Conservation (phyloP, 2,329 filamentous ascomycete genomes). For the Erysiphe pisi region DNA sequence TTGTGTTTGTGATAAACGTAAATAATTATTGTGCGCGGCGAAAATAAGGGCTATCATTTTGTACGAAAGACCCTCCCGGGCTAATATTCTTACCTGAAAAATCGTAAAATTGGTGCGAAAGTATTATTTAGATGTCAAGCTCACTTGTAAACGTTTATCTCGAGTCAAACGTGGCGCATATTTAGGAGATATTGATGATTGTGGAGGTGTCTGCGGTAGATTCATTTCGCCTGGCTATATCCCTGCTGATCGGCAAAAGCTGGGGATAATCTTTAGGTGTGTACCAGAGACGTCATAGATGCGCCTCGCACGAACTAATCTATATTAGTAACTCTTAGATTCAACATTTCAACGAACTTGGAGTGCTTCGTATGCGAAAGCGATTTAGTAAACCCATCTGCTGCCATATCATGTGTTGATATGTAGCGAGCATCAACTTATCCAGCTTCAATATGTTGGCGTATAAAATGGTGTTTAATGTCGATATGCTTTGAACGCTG, state of each 20-base stretch:
- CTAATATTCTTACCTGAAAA: neutral
- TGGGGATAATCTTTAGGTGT: too few species aligned
- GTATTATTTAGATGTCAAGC: neutral
- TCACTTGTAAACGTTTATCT: neutral
- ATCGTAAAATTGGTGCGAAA: neutral
- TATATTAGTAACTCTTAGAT: too few species aligned
- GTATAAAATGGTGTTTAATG: constrained; percentile 18
- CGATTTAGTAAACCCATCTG: constrained; percentile 2
- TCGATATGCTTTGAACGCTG: constrained; percentile 4
- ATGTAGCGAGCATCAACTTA: constrained; percentile 6
- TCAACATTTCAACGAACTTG: too few species aligned
- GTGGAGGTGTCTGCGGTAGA: neutral
- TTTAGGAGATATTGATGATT: neutral
- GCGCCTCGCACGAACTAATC: too few species aligned
- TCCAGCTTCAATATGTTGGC: neutral
- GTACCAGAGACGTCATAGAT: neutral
- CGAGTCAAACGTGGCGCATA: neutral
- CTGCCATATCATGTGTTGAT: neutral
- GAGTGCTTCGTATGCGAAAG: too few species aligned
- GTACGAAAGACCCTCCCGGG: neutral
- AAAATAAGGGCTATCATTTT: neutral
- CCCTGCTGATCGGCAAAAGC: too few species aligned
- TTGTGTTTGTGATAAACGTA: too few species aligned
- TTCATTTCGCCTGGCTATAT: neutral
- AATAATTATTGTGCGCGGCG: too few species aligned